Base-by-base conservation (phyloP, 768 basidiomycete genomes). In the Suillus hirtellus region DNA sequence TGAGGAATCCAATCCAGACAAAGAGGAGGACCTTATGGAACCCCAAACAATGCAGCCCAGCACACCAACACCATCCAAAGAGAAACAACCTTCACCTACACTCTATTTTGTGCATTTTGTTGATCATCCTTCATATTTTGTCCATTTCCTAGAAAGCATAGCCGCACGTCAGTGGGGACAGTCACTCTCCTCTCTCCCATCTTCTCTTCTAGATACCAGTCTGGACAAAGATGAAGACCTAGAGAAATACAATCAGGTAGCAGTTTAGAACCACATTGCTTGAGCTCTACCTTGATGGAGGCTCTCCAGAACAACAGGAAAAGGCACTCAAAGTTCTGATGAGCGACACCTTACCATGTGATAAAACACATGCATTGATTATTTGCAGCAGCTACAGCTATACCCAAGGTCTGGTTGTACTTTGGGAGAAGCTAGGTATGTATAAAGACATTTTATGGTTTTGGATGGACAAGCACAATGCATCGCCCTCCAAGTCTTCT, bases 401-500 rank as follows among this genome's bases (percentile, higher is more conserved):
- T 69, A 95, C 89, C 0, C 84, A 86, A 0, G 97, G 97, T 1
- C 83, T 96, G 12, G 90, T 99, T 3, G 77, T 92, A 5, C 81
- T 99, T 2, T 99, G 95, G 93, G 97, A 97, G 77, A 87, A 85
- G 65, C 81, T 95, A 78, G 95, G 92, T 8, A 96, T 97, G 96
- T 93, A 94, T 73, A 96, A 98, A 69, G 96, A 97, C 67, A 88
- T 99, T 54, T 72, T 99, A 37, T 84, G 95, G 27, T 97, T 93
- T 78, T 95, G 90, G 89, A 96, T 96, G 85, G 91, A 92, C 63
- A 82, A 82, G 64, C 81, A 89, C 61, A 68, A 68, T 42, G 38
- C 44, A n/a, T 72, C 65, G 17, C 82, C 82, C 19, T 82, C 83
- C 1, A 76, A 69, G 9, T 43, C 70, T 0, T 68, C 74, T n/a